phyloP scores from a whole-genome alignment of 2,329 filamentous ascomycete genomes.

The Trichoderma oligosporum region DNA sequence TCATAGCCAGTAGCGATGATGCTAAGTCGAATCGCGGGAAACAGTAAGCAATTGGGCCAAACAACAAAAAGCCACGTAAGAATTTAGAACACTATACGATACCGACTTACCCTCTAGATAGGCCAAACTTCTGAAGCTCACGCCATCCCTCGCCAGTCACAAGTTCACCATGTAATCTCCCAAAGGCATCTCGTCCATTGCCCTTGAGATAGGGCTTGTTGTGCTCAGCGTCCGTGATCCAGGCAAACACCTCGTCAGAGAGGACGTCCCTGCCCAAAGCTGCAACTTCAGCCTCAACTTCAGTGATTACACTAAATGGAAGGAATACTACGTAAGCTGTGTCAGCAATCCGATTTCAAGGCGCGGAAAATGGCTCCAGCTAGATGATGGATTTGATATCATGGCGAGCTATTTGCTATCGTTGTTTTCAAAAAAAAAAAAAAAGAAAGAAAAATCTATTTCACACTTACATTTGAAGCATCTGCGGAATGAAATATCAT shows the following conservation, averaged over 20 bases:
- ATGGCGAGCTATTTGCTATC: background rate
- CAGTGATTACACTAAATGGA: conserved; percentile 36
- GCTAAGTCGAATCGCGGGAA: conserved; percentile 27
- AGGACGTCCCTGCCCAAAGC: conserved; percentile 52
- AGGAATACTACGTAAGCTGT: conserved; percentile 44
- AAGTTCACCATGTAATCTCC: conserved; percentile 54
- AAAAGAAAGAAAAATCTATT: no score
- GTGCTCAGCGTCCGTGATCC: conserved; percentile 60
- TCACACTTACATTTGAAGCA: conserved; percentile 46
- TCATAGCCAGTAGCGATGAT: conserved; percentile 60
- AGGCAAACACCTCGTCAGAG: conserved; percentile 51
- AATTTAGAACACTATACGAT: no score
- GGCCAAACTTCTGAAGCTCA: conserved; percentile 56
- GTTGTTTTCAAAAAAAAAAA: no score
- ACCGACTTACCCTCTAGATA: conserved; percentile 46
- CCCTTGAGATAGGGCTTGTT: conserved; percentile 59
- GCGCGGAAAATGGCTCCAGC: background rate
- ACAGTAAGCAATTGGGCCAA: background rate
- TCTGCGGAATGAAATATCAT: conserved; percentile 51
- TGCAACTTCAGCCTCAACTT: conserved; percentile 43
- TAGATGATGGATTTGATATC: background rate
- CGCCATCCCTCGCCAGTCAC: conserved; percentile 66
- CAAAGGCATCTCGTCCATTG: conserved; percentile 58
- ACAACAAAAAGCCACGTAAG: background rate
- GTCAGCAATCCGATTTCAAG: background rate